Base-by-base conservation (phyloP, 2,329 filamentous ascomycete species). In the Sarocladiaceae sp. region DNA sequence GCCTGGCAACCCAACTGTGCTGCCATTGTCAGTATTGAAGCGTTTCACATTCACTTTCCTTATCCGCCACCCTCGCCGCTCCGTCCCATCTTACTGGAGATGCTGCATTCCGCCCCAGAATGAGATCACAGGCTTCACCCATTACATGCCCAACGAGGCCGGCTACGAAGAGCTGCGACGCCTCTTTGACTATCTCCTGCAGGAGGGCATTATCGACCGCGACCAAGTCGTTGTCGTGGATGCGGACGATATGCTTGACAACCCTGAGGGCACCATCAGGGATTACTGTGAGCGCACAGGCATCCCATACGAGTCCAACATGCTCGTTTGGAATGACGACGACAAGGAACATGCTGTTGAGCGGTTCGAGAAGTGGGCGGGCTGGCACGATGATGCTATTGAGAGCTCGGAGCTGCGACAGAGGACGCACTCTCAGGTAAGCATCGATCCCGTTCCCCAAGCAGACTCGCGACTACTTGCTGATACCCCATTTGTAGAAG, bases 321-420 rank as follows among this genome's bases (percentile, higher is more conserved):
- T 97, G 90, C 72, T 98, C 50, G 73, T 76, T 47, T 97, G 93
- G 93, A 78, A 85, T 50, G 80, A 83, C 21, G 80, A 83, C 43
- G 83, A 85, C 51, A 82, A 84, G 55, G 81, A 88, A 43, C 70
- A 77, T 49, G 91, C 90, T 3, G 73, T 76, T 52, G 74, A 80
- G 50, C 82, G 82, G 15, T 97, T 97, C 67, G 88, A 90, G 67
- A 97, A 98, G 70, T 97, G 93, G 93, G 85, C 82, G 53, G 93
- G 93, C 10, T 97, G 95, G 69, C 93, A 97, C 63, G 86, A 97
- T 54, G 93, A 97, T 70, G 93, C 89, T 12, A 87, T 97, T 55
- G 73, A 85, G 53, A 95, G 87, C 59, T 83, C 75, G 29, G 82
- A 81, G 49, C 69, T 98, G 56, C 83, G 83, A 60, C 79, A 86